These are phyloP conservation scores for Coniochaeta ligniaria DNA, from an alignment of 2,329 filamentous ascomycete genomes.

Conservation along the genomic window DNA sequence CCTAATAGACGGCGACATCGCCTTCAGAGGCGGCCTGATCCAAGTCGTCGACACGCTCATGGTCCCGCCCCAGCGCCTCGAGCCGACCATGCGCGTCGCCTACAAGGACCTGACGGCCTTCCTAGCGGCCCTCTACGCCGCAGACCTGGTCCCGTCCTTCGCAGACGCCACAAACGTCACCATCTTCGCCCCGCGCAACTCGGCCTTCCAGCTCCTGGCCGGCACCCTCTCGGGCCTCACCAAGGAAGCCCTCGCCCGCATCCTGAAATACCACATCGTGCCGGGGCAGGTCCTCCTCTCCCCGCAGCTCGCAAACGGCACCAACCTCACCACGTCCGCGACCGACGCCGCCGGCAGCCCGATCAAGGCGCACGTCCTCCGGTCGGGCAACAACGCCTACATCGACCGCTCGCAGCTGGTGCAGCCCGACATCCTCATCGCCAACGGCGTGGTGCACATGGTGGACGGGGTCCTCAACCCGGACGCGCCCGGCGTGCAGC, in stretches of 20 bases:
- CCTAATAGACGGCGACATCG: conserved; percentile 33
- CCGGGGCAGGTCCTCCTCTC: conserved; percentile 47
- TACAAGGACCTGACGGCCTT: conserved; percentile 33
- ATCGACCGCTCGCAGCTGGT: conserved; percentile 46
- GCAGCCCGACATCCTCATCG: conserved; percentile 44
- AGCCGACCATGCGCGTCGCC: conserved; percentile 21
- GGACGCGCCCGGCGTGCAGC: conserved; percentile 22
- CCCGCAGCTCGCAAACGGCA: conserved; percentile 37
- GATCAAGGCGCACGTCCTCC: conserved; percentile 29
- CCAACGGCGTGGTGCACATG: conserved; percentile 52
- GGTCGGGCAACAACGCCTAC: conserved; percentile 33
- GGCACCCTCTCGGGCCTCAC: conserved; percentile 32
- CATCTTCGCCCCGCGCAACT: conserved; percentile 47
- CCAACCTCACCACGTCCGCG: conserved; percentile 19
- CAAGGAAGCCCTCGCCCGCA: conserved; percentile 28
- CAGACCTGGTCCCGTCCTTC: conserved; percentile 29
- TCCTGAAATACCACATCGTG: conserved; percentile 51
- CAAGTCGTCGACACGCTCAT: conserved; percentile 46
- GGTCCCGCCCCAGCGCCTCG: conserved; percentile 34
- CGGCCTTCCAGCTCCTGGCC: conserved; percentile 41
- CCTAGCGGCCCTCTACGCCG: conserved; percentile 30
- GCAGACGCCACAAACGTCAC: conserved; percentile 39
- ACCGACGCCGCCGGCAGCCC: conserved; percentile 26
- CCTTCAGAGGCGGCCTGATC: conserved; percentile 40
- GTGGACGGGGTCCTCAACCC: conserved; percentile 47